Conservation (phyloP, 2,329 filamentous ascomycete species). For the Fusarium veterinarium region DNA sequence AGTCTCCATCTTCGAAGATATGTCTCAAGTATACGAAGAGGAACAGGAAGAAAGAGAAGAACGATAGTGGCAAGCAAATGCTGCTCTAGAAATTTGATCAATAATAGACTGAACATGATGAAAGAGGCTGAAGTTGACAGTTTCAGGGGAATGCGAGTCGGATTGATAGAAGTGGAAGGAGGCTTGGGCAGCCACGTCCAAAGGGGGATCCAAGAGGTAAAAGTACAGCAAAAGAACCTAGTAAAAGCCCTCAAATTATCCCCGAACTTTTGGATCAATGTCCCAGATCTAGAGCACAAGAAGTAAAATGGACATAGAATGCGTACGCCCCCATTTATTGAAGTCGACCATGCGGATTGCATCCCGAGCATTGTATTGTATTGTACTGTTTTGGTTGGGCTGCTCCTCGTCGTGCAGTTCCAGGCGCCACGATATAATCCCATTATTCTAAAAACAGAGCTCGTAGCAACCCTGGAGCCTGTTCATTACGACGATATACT, state of each 20-base stretch:
- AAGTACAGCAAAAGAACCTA: constrained; percentile 25
- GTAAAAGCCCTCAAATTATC: constrained; percentile 32
- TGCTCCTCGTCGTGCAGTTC: constrained; percentile 9
- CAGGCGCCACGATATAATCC: constrained; percentile 14
- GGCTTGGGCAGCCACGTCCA: constrained; percentile 21
- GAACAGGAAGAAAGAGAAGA: constrained; percentile 33
- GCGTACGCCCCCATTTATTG: constrained; percentile 18
- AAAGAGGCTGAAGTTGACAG: background rate
- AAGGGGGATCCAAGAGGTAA: constrained; percentile 33
- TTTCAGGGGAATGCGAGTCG: background rate
- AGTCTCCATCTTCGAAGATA: constrained; percentile 29
- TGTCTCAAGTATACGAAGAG: constrained; percentile 24
- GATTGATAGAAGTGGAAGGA: constrained; percentile 5
- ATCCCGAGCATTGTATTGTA: background rate
- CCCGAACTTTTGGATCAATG: constrained; percentile 44
- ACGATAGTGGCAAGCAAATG: constrained; percentile 31
- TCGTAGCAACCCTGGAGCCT: constrained; percentile 6
- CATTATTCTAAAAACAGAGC: constrained; percentile 9
- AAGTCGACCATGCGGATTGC: background rate
- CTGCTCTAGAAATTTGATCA: constrained; percentile 31
- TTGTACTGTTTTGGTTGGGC: background rate
- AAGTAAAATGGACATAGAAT: background rate
- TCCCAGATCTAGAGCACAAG: constrained; percentile 40
- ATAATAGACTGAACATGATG: constrained; percentile 33
- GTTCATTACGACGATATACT: background rate